These are phyloP conservation scores for Cubamyces sp. DNA, from an alignment of 768 basidiomycete species.

Conservation along the genomic window DNA sequence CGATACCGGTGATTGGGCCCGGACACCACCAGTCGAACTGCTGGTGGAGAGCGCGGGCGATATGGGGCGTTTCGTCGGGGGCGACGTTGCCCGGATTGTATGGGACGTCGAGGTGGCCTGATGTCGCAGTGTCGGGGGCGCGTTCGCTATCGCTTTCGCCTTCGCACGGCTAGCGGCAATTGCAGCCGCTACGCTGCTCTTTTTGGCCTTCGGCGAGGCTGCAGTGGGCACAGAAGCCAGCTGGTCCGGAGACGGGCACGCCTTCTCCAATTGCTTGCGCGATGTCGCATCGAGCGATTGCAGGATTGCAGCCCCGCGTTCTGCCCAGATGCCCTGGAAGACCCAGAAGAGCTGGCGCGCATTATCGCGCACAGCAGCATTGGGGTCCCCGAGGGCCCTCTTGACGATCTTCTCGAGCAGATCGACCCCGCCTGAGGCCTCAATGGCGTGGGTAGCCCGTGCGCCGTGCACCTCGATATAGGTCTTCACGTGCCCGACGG, in stretches of 20 bases:
- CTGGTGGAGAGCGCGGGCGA: constrained; percentile 43
- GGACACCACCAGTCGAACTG: constrained; percentile 29
- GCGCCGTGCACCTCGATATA: constrained; percentile 76
- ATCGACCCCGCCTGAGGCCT: constrained; percentile 69
- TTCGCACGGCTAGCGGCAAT: constrained; percentile 91
- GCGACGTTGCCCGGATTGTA: constrained; percentile 47
- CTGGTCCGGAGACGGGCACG: constrained; percentile 63
- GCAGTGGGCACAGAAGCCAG: constrained; percentile 43
- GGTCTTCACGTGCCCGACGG: constrained; percentile 68
- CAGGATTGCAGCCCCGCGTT: constrained; percentile 64
- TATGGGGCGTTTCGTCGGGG: constrained; percentile 42
- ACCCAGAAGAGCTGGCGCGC: constrained; percentile 80
- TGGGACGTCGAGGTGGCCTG: constrained; percentile 79
- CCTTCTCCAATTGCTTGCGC: constrained; percentile 86
- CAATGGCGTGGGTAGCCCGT: constrained; percentile 66
- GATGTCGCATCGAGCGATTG: constrained; percentile 67
- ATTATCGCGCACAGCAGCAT: constrained; percentile 75
- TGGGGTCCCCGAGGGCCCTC: constrained; percentile 76
- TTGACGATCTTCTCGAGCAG: constrained; percentile 73
- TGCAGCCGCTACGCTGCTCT: constrained; percentile 81
- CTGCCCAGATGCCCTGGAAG: constrained; percentile 76
- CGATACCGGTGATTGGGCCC: constrained; percentile 30
- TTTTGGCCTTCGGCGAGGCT: constrained; percentile 65
- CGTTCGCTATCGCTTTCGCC: constrained; percentile 80
- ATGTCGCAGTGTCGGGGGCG: constrained; percentile 79